Evolutionary conservation across 140 eudicot genomes (phyloP), one percentile per base, ranked within the genome.

Genomic region (Oenanthe javanica): DNA sequence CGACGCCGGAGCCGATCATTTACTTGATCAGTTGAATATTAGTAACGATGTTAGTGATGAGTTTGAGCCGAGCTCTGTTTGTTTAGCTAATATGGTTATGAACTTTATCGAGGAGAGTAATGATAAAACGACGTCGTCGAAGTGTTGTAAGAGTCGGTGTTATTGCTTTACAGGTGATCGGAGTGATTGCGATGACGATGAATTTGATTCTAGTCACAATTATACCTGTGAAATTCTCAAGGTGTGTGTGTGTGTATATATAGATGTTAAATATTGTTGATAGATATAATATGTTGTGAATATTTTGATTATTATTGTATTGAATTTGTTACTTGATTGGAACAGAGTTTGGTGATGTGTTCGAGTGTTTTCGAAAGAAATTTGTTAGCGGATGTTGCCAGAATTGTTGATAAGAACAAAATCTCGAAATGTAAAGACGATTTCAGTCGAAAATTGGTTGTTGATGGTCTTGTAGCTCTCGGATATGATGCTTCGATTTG

Each of bases 21-120:
- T 21, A 84, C 50, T 74, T 69, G 23, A 90, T 85, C 6, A 83
- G 82, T 85, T 21, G 54, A 31, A 9, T 0, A 9, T 25, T 25
- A 12, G 54, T 11, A 87, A 81, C 21, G 91, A 76, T 16, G 79
- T 67, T 25, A 48, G 80, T 1, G 92, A 85, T 21, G 92, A 82
- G 64, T 88, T 93, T n/a, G 98, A 94, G 81, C 98, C 97, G 82
- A 88, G 93, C 78, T 88, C 98, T 1, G 92, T 91, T 42, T 90
- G 98, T 75, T 82, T 94, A 66, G 93, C 86, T 19, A 90, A 89
- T 63, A 89, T 91, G 97, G 98, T 94, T 0, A 88, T 85, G 88
- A 94, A 85, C 84, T 94, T 88, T 77, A 87, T 94, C n/a, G 97
- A 94, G 38, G 98, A 94, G 11, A 91, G 81, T 76, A 83, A 84